Evolutionary conservation across 179 eudicot genomes (phyloP).

Genomic region (Silene vulgaris): DNA sequence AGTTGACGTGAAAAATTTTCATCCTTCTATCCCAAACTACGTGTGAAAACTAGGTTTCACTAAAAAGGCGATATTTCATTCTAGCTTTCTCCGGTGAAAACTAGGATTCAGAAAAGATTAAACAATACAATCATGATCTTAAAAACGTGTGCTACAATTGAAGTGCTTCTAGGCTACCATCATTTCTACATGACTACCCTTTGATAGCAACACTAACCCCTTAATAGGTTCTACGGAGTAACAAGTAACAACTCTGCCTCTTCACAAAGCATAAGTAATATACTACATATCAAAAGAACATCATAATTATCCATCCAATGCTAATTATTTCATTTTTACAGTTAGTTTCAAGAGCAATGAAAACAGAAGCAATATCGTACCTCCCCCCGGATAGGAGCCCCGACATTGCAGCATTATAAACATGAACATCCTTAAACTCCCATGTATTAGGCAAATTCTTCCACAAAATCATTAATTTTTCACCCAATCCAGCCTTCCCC

Average conservation of each 20-base stretch:
- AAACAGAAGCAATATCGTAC: conserved; percentile 34
- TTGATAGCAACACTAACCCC: background rate
- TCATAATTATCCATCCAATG: background rate
- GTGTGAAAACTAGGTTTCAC: background rate
- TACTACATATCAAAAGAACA: background rate
- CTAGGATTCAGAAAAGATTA: background rate
- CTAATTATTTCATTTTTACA: background rate
- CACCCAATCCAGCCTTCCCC: conserved; percentile 69
- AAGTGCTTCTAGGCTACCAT: background rate
- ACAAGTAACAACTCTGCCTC: background rate
- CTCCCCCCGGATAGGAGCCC: conserved; percentile 66
- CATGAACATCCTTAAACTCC: conserved; percentile 67
- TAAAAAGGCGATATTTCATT: background rate
- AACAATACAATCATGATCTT: background rate
- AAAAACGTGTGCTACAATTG: background rate
- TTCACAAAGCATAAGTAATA: background rate
- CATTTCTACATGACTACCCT: too few relatives aligned
- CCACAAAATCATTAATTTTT: conserved; percentile 61
- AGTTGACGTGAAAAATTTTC: background rate
- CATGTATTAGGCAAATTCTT: conserved; percentile 52
- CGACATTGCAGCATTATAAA: conserved; percentile 78
- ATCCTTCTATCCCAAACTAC: background rate
- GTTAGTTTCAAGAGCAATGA: background rate
- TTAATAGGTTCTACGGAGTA: background rate
- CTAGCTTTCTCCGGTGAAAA: background rate